Conservation (phyloP, 169 alveolate species). For the Plasmodium reichenowi region DNA sequence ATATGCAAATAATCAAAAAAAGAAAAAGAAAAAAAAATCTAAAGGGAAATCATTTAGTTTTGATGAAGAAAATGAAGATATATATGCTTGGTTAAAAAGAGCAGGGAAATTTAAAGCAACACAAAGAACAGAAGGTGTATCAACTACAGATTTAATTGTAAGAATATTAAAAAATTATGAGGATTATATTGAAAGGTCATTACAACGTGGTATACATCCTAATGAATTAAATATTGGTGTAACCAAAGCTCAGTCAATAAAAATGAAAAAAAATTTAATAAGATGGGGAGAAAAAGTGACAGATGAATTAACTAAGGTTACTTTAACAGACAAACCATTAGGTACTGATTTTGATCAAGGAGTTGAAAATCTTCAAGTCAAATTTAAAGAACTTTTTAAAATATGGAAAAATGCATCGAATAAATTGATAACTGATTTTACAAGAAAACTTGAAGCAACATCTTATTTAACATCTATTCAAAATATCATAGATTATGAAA, state of each 20-base stretch:
- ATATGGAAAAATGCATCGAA: constrained; percentile 77
- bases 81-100: constrained; percentile 90
- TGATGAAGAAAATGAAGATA: constrained; percentile 87
- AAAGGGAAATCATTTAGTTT: constrained; percentile 21
- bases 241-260: constrained; percentile 91
- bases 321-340: constrained; percentile 89
- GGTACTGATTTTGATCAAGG: constrained; percentile 78
- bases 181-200: constrained; percentile 93
- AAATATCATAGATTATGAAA: constrained; percentile 33
- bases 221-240: constrained; percentile 94
- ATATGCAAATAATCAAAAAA: constrained; percentile 84
- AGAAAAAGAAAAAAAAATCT: constrained; percentile 77
- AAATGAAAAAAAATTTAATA: constrained; percentile 91
- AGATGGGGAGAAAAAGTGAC: constrained; percentile 91
- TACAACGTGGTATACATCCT: constrained; percentile 94
- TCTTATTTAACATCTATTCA: constrained; percentile 59
- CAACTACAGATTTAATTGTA: constrained; percentile 95
- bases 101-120: constrained; percentile 92
- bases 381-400: constrained; percentile 71
- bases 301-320: constrained; percentile 89
- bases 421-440: constrained; percentile 70
- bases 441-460: constrained; percentile 65
- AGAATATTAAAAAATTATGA: constrained; percentile 96
- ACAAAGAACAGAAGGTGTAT: constrained; percentile 94
- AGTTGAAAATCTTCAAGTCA: constrained; percentile 66